Base-by-base conservation (phyloP, 495 filamentous ascomycete species). In the Penicillium argentinense region DNA sequence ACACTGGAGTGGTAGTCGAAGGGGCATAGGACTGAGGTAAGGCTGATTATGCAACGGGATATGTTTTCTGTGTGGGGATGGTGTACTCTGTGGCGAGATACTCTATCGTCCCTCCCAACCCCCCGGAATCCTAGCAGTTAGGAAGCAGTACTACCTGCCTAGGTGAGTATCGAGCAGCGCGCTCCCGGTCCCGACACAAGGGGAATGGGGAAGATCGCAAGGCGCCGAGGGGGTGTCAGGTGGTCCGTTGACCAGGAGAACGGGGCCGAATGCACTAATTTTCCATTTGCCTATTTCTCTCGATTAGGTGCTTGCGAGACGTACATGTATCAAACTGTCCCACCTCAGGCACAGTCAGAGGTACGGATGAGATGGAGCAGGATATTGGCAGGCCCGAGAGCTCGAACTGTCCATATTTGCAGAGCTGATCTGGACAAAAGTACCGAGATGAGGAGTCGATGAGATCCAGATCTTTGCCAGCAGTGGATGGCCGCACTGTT, bases 401-500 rank as follows among this genome's bases (percentile, higher is more conserved):
- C 33, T 18, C 16, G 7, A 33, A 9, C 17, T 36, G 21, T 36
- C 33, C 21, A 36, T 36, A 19, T 36, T 36, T 36, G 33, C 18
- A 16, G 17, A 36, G 21, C n/a, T n/a, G n/a, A n/a, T n/a, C 33
- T 36, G 17, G 17, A 36, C 33, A 36, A 36, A 36, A 36, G 33
- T 36, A 36, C 33, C 33, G 33, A 36, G 16, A 36, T 36, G 33
- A 36, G 33, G 17, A 36, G 33, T 36, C 33, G 33, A 36, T 36
- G 33, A 36, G 33, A 36, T 36, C 33, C 33, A 36, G 33, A 36
- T 36, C 33, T 21, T 36, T 21, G 7, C 17, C 12, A 33, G 14
- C 12, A 12, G 13, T 33, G 23, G 32, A 9, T 11, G 18, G 19
- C 33, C 50, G 59, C 59, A 52, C 45, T 54, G 56, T 21, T 57